A percentile compares a stretch with the other conserved stretches of the same genome.
Conservation (phyloP, 139 green algal genomes). For the Micractinium conductrix region DNA sequence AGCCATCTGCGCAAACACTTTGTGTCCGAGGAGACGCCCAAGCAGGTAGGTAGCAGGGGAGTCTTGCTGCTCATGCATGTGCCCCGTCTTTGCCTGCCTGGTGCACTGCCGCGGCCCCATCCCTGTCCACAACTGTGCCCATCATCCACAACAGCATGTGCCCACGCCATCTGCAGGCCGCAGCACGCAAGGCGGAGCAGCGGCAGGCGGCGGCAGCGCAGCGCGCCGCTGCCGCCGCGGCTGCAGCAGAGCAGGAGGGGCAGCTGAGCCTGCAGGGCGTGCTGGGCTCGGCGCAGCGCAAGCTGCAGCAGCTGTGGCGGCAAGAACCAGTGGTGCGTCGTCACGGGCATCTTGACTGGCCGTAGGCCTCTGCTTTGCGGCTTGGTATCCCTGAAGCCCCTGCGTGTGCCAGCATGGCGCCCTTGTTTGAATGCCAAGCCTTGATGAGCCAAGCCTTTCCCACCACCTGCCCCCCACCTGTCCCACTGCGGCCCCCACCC, state of each 20-base stretch:
- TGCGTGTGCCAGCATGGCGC: neutral
- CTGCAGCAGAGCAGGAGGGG: constrained; percentile 1
- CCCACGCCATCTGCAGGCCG: constrained; percentile 20
- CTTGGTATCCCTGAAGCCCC: too few relatives aligned
- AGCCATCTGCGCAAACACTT: neutral
- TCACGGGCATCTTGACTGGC: neutral
- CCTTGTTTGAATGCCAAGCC: too few relatives aligned
- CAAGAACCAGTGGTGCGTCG: neutral
- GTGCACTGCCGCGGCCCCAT: neutral
- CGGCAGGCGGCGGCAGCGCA: neutral
- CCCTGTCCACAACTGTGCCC: too few relatives aligned
- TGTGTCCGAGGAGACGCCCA: neutral
- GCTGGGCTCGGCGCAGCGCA: neutral
- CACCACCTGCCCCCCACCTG: neutral
- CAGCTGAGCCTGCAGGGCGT: too few relatives aligned
- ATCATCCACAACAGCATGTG: too few relatives aligned
- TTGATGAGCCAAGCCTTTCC: too few relatives aligned
- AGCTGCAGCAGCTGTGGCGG: neutral
- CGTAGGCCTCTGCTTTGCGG: too few relatives aligned
- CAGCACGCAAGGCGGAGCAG: neutral
- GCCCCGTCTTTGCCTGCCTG: neutral
- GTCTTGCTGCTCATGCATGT: too few relatives aligned
- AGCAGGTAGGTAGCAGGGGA: constrained; percentile 23
- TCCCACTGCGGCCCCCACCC: neutral
- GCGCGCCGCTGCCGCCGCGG: neutral